Base-by-base conservation (phyloP, 495 filamentous ascomycete genomes). In the Podospora pseudoanserina region DNA sequence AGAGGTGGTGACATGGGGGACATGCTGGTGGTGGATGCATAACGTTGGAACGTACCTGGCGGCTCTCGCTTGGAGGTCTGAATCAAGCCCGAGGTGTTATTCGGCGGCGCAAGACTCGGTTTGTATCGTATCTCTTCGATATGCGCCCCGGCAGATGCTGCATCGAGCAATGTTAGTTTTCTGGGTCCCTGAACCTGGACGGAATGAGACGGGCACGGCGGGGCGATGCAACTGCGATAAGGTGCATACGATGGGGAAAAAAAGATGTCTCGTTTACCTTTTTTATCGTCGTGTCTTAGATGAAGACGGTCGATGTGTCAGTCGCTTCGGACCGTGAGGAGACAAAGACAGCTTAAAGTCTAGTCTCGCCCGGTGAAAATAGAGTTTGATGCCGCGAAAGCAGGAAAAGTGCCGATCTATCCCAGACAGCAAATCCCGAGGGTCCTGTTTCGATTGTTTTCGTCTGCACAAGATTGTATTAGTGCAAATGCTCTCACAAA, bases 211-310 rank as follows among this genome's bases (percentile, higher is more conserved):
- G 23, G 55, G 55, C 55, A 58, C 55, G 55, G 55, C 55, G 55
- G 55, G 55, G 55, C 55, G 55, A 58, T 58, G 55, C 55, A 58
- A 58, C 18, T 58, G 55, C 55, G 55, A 58, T 58, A 58, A 58
- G 55, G 55, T 58, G 55, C 23, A 58, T 58, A 58, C 55, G 19
- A 58, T 49, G 39, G 39, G 1, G 23, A 23, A 23, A 23, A 49
- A 49, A 11, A 49, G 39, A 49, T 49, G 13, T 49, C 39, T 49
- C 39, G 39, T 49, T 49, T 49, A 49, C 39, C 39, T 49, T 49
- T 49, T 49, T 49, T 49, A 13, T 49, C 9, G 15, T 13, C 9
- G 39, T 49, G 39, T 49, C 39, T 49, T 49, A 2, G 39, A 49
- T 49, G 39, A 49, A 49, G 39, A 49, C 39, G 39, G 39, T 13